A percentile compares a stretch with the other conserved stretches of the same genome.
These are phyloP conservation scores for Fusarium sterilihyphosum DNA, from an alignment of 2,329 filamentous ascomycete genomes.

Conservation along the genomic window DNA sequence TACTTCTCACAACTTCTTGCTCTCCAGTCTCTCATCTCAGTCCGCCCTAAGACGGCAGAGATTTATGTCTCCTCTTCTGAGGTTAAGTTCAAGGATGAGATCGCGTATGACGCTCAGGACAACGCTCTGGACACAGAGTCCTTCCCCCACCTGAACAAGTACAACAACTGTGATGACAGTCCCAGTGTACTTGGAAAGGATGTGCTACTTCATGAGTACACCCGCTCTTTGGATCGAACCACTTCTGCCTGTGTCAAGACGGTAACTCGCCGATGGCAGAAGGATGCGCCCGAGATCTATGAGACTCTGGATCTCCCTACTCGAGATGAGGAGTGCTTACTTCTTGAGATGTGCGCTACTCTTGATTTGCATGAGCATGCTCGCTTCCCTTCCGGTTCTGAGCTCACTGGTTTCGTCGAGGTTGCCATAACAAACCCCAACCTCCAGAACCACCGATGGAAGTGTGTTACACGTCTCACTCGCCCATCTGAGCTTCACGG, in stretches of 20 bases:
- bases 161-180: conserved; percentile 62
- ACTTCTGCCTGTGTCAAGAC: conserved; percentile 66
- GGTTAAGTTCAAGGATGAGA: conserved; percentile 61
- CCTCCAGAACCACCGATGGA: conserved; percentile 67
- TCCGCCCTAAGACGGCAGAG: conserved; percentile 68
- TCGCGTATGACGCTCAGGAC: conserved; percentile 57
- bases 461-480: conserved; percentile 67
- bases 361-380: conserved; percentile 67
- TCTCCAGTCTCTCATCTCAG: conserved; percentile 62
- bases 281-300: conserved; percentile 65
- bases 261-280: conserved; percentile 65
- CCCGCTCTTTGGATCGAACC: conserved; percentile 62
- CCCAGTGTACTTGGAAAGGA: conserved; percentile 62
- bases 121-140: conserved; percentile 55
- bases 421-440: conserved; percentile 64
- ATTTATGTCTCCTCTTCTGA: conserved; percentile 66
- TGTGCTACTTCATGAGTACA: conserved; percentile 68
- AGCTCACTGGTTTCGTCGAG: conserved; percentile 69
- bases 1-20: conserved; percentile 67
- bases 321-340: conserved; percentile 62
- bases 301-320: conserved; percentile 60
- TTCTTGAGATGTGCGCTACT: conserved; percentile 71
- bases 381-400: conserved; percentile 67
- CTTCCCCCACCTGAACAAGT: conserved; percentile 66
- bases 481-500: conserved; percentile 65